Percentiles rank a stretch among this genome's conserved stretches.
phyloP scores from a whole-genome alignment of 2,329 filamentous ascomycete species.

The Trichoderma sp. region DNA sequence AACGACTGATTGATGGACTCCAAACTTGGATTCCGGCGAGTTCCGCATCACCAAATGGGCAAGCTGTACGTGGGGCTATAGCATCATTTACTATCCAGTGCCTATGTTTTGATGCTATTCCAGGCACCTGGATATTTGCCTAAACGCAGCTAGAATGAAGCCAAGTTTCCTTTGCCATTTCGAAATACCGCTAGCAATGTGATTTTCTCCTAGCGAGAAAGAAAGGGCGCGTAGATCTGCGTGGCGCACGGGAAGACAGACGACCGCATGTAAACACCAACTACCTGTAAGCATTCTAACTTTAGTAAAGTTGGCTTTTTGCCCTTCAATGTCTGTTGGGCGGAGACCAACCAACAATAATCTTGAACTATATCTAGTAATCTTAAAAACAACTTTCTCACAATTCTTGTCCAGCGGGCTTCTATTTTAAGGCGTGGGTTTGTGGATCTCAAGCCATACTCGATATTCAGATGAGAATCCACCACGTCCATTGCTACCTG shows the following conservation, averaged over 20 bases:
- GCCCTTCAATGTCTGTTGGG: background rate
- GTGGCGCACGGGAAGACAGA: background rate
- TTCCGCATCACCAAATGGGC: background rate
- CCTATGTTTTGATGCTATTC: background rate
- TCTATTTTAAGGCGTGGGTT: background rate
- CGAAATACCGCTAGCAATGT: background rate
- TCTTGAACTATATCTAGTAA: background rate
- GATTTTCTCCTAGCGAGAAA: background rate
- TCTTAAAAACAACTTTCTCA: background rate
- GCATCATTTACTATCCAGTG: background rate
- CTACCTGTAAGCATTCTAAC: background rate
- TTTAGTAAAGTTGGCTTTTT: background rate
- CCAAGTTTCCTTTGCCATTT: background rate
- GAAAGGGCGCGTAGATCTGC: background rate
- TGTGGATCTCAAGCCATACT: background rate
- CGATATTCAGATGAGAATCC: background rate
- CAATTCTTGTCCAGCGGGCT: background rate
- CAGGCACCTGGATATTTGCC: background rate
- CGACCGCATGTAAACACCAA: background rate
- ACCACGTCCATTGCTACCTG: background rate
- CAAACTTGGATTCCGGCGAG: conserved; percentile 1
- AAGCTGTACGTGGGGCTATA: background rate
- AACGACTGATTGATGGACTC: conserved; percentile 10
- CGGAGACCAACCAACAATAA: background rate
- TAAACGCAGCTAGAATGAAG: background rate